Base-by-base conservation (phyloP, 1,284 basidiomycete species). In the Ganoderma lucidum region DNA sequence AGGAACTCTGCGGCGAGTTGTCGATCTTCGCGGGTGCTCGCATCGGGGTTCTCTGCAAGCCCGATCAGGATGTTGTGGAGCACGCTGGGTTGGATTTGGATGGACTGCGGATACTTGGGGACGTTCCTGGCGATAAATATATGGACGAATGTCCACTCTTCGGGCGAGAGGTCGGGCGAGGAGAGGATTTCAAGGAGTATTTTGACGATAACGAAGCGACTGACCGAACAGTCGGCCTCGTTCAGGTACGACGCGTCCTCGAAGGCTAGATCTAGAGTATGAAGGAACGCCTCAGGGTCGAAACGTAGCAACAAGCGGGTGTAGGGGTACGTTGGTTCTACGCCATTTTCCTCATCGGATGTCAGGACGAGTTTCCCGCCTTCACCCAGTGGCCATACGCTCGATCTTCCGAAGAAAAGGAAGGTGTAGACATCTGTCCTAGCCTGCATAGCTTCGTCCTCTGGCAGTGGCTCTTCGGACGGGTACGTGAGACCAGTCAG, bases 81-180 rank as follows among this genome's bases (percentile, higher is more conserved):
- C 1, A 88, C 84, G 56, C 87, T 90, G 2, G 88, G 90, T 0
- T 90, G 81, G 48, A 97, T 85, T 44, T 69, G 66, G 69, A 99
- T 87, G 81, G 93, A 96, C 80, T 98, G 96, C 0, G 93, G 92
- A 80, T 99, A 99, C 82, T 99, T 99, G 0, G 98, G 95, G 17
- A 98, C 89, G 79, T 99, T 99, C 68, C 97, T 93, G 1, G 98
- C 95, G 68, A 99, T 88, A 80, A 99, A 99, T 74, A 99, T 98
- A 78, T 96, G 90, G 62, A 97, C 86, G 79, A 99, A 95, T 2
- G 93, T 95, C 64, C 85, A 82, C 77, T 95, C 95, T 44, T 85
- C 81, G 17, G 88, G 81, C 0, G 89, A 82, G 37, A 95, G 81
- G 60, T 83, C 82, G 30, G 85, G 83, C 19, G 88, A 85, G 6